phyloP scores from a whole-genome alignment of 345 rosid species.

The Hypericum androsaemum region DNA sequence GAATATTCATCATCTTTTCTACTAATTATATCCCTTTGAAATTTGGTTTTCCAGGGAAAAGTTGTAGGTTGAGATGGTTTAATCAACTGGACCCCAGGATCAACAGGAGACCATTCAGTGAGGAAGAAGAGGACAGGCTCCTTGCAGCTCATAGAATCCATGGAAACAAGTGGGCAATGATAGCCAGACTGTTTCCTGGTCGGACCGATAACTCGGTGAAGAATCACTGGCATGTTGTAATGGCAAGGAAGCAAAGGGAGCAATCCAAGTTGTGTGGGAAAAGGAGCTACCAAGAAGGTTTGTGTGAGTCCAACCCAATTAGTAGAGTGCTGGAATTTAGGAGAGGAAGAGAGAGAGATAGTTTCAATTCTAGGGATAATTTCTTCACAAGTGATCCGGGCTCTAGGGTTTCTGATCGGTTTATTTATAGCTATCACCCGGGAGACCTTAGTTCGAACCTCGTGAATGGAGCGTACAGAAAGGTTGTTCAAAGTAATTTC shows the following conservation, averaged over 20 bases:
- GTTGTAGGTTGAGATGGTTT: conserved; percentile 31
- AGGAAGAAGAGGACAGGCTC: conserved; percentile 25
- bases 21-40: background rate
- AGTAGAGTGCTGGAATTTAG: conserved; percentile 21
- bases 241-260: conserved; percentile 37
- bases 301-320: conserved; percentile 8
- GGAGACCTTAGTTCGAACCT: no score
- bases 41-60: conserved; percentile 18
- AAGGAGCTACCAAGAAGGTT: conserved; percentile 25
- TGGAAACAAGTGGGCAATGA: conserved; percentile 26
- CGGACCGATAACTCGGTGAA: conserved; percentile 28
- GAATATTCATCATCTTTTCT: background rate
- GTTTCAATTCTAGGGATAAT: conserved; percentile 13
- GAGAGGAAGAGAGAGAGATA: conserved; percentile 18
- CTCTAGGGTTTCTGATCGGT: conserved; percentile 7
- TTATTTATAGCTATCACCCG: background rate
- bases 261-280: conserved; percentile 27
- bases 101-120: conserved; percentile 22
- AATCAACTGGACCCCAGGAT: conserved; percentile 30
- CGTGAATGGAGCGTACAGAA: background rate
- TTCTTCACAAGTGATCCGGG: conserved; percentile 10
- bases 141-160: conserved; percentile 21
- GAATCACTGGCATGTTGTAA: conserved; percentile 28
- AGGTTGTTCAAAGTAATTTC: background rate
- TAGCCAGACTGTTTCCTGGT: conserved; percentile 27